Conservation (phyloP, 495 filamentous ascomycete genomes). For the Achaetomiella virescens region DNA sequence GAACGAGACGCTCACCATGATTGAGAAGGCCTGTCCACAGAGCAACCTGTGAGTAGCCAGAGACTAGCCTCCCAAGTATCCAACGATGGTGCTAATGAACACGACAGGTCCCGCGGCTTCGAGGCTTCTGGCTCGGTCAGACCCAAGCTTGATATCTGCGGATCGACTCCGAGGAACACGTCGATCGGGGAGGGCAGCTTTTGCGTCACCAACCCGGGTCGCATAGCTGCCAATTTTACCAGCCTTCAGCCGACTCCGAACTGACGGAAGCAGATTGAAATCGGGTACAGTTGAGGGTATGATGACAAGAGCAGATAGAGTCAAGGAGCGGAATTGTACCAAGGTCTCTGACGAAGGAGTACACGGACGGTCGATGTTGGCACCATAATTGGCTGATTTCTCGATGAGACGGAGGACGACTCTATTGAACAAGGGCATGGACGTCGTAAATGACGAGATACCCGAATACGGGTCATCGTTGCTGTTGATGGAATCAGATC, state of each 20-base stretch:
- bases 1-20: conserved; percentile 28
- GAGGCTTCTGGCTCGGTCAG: conserved; percentile 19
- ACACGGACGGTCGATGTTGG: neutral
- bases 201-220: conserved; percentile 8
- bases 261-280: neutral
- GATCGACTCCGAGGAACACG: conserved; percentile 3
- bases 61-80: neutral
- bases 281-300: too few species aligned
- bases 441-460: too few species aligned
- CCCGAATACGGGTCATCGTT: too few species aligned
- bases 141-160: conserved; percentile 14
- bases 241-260: conserved; percentile 21
- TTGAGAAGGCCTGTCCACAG: conserved; percentile 29
- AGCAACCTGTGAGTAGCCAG: neutral
- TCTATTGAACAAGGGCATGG: too few species aligned
- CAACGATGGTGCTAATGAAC: neutral
- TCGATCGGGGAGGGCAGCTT: conserved; percentile 8
- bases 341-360: neutral
- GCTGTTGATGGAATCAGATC: too few species aligned
- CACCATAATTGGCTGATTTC: neutral
- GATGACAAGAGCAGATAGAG: too few species aligned
- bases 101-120: neutral
- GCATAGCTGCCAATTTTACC: conserved; percentile 14
- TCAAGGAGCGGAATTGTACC: too few species aligned
- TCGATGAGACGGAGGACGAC: neutral